phyloP scores from a whole-genome alignment of 2,329 filamentous ascomycete genomes.

The Dactylellina drechsleri region DNA sequence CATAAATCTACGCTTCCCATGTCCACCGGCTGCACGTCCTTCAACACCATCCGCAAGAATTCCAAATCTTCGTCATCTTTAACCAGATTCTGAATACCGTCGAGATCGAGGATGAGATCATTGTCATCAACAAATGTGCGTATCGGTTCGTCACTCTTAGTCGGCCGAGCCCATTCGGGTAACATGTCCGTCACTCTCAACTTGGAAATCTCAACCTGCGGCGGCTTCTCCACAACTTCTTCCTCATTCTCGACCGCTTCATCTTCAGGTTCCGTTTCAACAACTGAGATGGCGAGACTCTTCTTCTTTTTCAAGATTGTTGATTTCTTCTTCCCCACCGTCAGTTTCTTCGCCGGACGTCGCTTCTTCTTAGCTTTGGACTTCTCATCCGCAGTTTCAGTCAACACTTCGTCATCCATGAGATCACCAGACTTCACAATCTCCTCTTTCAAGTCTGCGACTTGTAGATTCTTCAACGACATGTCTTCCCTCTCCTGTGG shows the following conservation, averaged over 20 bases:
- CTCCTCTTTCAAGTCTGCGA: conserved; percentile 27
- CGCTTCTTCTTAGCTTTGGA: conserved; percentile 54
- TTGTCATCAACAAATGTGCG: conserved; percentile 75
- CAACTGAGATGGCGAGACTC: conserved; percentile 16
- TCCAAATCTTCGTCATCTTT: conserved; percentile 75
- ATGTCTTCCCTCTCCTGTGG: conserved; percentile 36
- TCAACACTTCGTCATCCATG: conserved; percentile 64
- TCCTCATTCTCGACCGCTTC: conserved; percentile 63
- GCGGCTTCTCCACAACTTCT: conserved; percentile 42
- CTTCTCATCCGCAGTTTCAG: conserved; percentile 57
- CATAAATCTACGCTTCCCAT: conserved; percentile 71
- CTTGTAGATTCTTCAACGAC: conserved; percentile 45
- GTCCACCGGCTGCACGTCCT: conserved; percentile 64
- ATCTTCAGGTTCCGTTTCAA: conserved; percentile 65
- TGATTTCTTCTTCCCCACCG: conserved; percentile 67
- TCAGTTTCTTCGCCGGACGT: conserved; percentile 65
- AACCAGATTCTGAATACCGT: conserved; percentile 75
- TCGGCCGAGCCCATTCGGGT: conserved; percentile 63
- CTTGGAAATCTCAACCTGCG: conserved; percentile 59
- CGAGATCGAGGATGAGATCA: conserved; percentile 72
- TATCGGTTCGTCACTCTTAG: conserved; percentile 68
- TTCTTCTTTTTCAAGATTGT: conserved; percentile 56
- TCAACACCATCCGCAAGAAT: conserved; percentile 68
- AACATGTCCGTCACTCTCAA: conserved; percentile 20
- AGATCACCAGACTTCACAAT: conserved; percentile 59